Base-by-base conservation (phyloP, 2,329 filamentous ascomycete genomes). In the Xylariomycetidae sp. region DNA sequence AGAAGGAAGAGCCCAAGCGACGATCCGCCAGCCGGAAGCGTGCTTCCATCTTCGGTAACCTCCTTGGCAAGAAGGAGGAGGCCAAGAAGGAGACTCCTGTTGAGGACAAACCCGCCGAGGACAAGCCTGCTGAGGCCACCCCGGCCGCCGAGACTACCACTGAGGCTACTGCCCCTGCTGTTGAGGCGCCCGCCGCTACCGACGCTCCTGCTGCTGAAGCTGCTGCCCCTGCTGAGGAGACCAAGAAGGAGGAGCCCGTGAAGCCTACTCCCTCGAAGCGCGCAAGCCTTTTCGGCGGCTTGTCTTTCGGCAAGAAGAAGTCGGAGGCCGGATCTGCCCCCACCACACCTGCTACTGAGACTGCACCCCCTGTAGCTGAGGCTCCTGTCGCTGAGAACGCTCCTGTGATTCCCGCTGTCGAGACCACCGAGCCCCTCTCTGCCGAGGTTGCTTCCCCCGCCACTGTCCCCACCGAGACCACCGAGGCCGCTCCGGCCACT, bases 21-120 rank as follows among this genome's bases (percentile, higher is more conserved):
- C 73, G 77, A 53, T 80, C 76, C 48, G 70, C 71, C 31, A 81
- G 77, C 57, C 73, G 74, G 54, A 82, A 83, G 75, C 77, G 79
- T 33, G 63, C 66, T 29, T 82, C 78, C 34, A 74, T 82, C 64
- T 81, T 83, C 51, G 73, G 72, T 48, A 64, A 54, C 50, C 67
- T 80, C 42, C 56, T 70, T 6, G 67, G 70, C 51, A 74, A 75
- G 64, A 77, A 77, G 64, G 69, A 72, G 37, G 63, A 67, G 53
- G 54, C 55, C 40, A 56, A 48, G 59, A 63, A 59, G 47, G 47
- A 53, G 40, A 27, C 38, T 8, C 19, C 50, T n/a, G 43, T 40
- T 22, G 66, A 63, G 45, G 63, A 67, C 40, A 60, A 62, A 52
- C 57, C 47, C 5, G 50, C 41, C 23, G 58, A 61, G 37, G 61